Evolutionary conservation across 2,329 filamentous ascomycete genomes (phyloP).

Genomic region (Xenoacremonium recifei): DNA sequence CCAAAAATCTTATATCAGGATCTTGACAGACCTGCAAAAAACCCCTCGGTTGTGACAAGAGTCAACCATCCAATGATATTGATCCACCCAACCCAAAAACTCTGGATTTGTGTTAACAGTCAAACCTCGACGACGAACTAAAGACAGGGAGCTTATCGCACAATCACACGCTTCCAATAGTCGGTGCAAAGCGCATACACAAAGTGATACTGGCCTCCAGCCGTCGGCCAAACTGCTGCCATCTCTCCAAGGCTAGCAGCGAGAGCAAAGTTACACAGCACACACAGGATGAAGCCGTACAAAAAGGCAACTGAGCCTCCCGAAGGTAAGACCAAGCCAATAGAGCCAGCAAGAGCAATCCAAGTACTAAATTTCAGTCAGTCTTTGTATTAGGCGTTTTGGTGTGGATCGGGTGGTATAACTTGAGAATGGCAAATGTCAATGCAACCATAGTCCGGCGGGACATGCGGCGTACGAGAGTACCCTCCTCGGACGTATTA

Average conservation of each 20-base stretch:
- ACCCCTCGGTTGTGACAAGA: constrained; percentile 41
- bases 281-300: constrained; percentile 46
- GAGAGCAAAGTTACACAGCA: constrained; percentile 42
- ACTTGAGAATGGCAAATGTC: constrained; percentile 44
- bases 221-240: constrained; percentile 44
- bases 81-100: constrained; percentile 43
- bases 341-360: constrained; percentile 39
- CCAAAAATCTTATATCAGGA: fast-evolving
- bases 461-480: constrained; percentile 36
- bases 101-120: constrained; percentile 21
- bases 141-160: constrained; percentile 7
- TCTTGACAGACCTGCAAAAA: constrained; percentile 36
- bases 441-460: constrained; percentile 42
- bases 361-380: constrained; percentile 19
- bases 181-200: constrained; percentile 39
- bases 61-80: constrained; percentile 47
- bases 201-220: constrained; percentile 46
- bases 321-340: constrained; percentile 40
- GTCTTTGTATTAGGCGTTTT: background rate
- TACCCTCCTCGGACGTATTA: constrained; percentile 20
- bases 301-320: constrained; percentile 41
- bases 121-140: fast-evolving
- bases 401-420: background rate
- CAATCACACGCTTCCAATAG: constrained; percentile 37
- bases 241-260: constrained; percentile 42